Base-by-base conservation (phyloP, 257 asterid species). In the Paulownia fortunei region DNA sequence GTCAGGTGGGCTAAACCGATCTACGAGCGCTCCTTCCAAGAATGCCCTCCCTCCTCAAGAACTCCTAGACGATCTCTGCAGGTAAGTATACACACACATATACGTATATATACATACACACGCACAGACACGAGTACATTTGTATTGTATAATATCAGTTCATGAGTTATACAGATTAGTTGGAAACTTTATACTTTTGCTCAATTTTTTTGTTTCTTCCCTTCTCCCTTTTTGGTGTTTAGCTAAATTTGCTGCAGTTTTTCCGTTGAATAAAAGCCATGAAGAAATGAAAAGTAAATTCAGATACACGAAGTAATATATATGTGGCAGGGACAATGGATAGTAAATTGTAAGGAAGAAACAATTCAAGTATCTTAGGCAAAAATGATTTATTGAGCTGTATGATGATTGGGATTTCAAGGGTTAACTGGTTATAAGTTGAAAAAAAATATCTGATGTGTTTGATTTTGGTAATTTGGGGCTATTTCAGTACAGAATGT, bases 21-120 rank as follows among this genome's bases (percentile, higher is more conserved):
- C 93, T 77, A 78, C 92, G 36, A 82, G 88, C 77, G 81, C 92
- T 78, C 44, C 91, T n/a, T 85, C 88, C 65, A 92, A 94, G 82
- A 87, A 85, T 69, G 90, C 88, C 18, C 93, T 94, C 3, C 98
- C 97, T 80, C 96, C 98, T 69, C 94, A 92, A 82, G 98, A 94
- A 85, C 94, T 92, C 56, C 91, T 92, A 23, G 96, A 92, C 84
- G 97, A 94, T 88, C 96, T 94, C 62, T 94, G 98, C 94, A 94
- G 96, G 97, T 92, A 4, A 27, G 11, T 27, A 18, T 34, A 24
- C 41, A 16, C 26, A 18, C 62, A 10, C 18, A 8, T 23, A 15
- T 55, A 5, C 11, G 18, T 59, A 19, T 52, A 18, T 52, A 52
- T 68, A 19, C n/a, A n/a, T n/a, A n/a, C n/a, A n/a, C n/a, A n/a